Conservation (phyloP, 352 stramenopile genomes). For the Phytophthora chlamydospora region DNA sequence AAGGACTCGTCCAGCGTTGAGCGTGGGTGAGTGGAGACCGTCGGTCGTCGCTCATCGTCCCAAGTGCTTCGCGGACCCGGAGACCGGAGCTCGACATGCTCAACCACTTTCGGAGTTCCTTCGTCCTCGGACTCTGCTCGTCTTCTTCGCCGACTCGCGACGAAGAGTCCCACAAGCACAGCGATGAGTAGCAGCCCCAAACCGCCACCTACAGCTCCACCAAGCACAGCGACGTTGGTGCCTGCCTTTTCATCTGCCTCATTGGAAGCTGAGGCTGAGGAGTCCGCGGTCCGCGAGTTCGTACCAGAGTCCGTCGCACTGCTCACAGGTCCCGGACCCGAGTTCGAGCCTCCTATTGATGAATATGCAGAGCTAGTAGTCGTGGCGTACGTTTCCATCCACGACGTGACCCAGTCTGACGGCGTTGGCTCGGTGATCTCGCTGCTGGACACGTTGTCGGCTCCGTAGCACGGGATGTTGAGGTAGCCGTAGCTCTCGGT, state of each 20-base stretch:
- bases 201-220: slow-evolving; percentile 20
- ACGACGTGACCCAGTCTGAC: slow-evolving; percentile 33
- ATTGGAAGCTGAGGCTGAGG: slow-evolving; percentile 6
- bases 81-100: slow-evolving; percentile 20
- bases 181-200: slow-evolving; percentile 22
- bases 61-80: slow-evolving; percentile 2
- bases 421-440: slow-evolving; percentile 17
- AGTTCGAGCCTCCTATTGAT: slow-evolving; percentile 2
- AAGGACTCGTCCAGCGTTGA: slow-evolving; percentile 23
- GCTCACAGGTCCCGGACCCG: background rate
- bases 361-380: background rate
- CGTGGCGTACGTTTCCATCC: slow-evolving; percentile 18
- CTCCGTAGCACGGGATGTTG: slow-evolving; percentile 37
- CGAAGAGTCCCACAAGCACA: slow-evolving; percentile 18
- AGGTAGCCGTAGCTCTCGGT: slow-evolving; percentile 24
- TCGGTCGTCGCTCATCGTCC: slow-evolving; percentile 9
- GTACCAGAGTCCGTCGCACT: background rate
- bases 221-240: slow-evolving; percentile 18
- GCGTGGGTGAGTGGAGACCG: slow-evolving; percentile 17
- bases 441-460: slow-evolving; percentile 1
- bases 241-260: background rate
- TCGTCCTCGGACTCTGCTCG: slow-evolving; percentile 8
- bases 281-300: background rate
- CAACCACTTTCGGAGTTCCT: slow-evolving; percentile 6
- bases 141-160: slow-evolving; percentile 14